These are phyloP conservation scores for Metschnikowia henanensis DNA, from an alignment of 805 yeast genomes.

Conservation along the genomic window DNA sequence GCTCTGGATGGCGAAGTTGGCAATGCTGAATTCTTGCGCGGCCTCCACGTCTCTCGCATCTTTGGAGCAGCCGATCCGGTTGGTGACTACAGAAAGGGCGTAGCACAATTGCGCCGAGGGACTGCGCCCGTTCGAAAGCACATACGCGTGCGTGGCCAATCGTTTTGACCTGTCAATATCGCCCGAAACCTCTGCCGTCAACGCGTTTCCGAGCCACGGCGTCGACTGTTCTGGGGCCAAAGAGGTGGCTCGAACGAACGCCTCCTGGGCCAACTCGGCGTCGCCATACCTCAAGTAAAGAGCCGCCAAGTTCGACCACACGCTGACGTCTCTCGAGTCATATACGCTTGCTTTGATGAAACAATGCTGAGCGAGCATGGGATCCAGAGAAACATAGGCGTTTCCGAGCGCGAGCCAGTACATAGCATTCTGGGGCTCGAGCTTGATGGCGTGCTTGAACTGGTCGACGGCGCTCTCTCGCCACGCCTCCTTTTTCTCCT, in stretches of 20 bases:
- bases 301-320: conserved; percentile 84
- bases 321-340: conserved; percentile 61
- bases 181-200: conserved; percentile 54
- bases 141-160: conserved; percentile 75
- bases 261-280: conserved; percentile 66
- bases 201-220: conserved; percentile 88
- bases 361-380: conserved; percentile 87
- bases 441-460: conserved; percentile 65
- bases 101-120: conserved; percentile 70
- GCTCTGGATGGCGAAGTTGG: conserved; percentile 63
- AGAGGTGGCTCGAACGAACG: conserved; percentile 74
- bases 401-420: conserved; percentile 87
- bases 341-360: conserved; percentile 78
- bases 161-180: conserved; percentile 50
- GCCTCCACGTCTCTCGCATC: conserved; percentile 57
- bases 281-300: conserved; percentile 72
- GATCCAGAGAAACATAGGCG: conserved; percentile 61
- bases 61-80: conserved; percentile 41
- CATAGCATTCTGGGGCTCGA: conserved; percentile 67
- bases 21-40: conserved; percentile 64
- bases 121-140: conserved; percentile 71
- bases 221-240: conserved; percentile 72
- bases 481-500: conserved; percentile 15
- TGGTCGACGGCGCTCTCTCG: conserved; percentile 55
- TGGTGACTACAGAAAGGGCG: conserved; percentile 56